Evolutionary conservation across 2,329 filamentous ascomycete species (phyloP), one percentile per base, ranked within the genome.

Genomic region (Microcera coccophila): DNA sequence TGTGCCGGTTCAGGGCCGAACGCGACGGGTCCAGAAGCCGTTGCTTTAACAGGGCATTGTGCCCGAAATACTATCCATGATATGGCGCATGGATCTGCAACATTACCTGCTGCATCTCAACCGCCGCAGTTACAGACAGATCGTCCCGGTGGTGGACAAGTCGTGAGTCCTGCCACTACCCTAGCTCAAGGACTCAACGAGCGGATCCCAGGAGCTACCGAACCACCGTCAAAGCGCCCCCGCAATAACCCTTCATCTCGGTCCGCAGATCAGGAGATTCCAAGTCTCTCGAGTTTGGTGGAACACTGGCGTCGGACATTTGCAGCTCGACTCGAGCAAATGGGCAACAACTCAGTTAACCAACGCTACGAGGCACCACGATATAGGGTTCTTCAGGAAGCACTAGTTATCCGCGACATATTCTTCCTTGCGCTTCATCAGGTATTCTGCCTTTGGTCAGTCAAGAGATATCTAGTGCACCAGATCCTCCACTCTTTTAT

Each of bases 351-450:
- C 16, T 38, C 18, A 21, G 49, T 61, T 16, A 60, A 61, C 41
- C 49, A 50, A n/a, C 37, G 38, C 29, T 53, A 73, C 2, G 77
- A 78, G 45, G 54, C 58, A 34, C 66, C 66, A 18, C 72, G 84
- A 21, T 67, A 80, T 24, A 50, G 60, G n/a, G 68, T 85, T 7
- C 64, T 90, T 11, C 56, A 50, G 19, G 67, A 78, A 18, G 84
- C 85, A 2, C 84, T 80, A 49, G 33, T 48, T 2, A 53, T 59
- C 1, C 61, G 72, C 4, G 86, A 90, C 59, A 48, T 68, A 36
- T 79, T 85, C 56, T 90, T 84, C 57, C 53, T 89, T 38, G 69
- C 74, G 5, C 59, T 86, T 11, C 84, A 87, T 57, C 83, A 87
- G 56, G 45, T 84, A 2, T 82, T 79, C 59, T 85, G 81, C 56